Evolutionary conservation across 2,329 filamentous ascomycete species (phyloP).

Genomic region (Pseudodiploospora longispora): DNA sequence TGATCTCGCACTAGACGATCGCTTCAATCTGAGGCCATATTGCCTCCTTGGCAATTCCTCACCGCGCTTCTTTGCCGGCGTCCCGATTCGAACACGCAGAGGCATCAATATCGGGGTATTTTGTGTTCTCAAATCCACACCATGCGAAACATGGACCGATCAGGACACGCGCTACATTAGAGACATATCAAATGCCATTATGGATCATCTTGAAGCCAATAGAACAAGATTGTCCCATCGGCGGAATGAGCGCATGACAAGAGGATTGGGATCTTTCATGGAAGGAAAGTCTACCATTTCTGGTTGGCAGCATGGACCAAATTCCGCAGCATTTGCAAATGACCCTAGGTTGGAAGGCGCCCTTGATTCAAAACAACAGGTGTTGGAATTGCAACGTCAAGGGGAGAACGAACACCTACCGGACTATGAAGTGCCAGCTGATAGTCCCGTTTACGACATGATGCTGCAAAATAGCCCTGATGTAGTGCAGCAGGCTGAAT

Average conservation of each 20-base stretch:
- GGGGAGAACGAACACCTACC: no score
- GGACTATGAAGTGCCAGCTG: no score
- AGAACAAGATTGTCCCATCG: constrained; percentile 18
- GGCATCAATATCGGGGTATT: constrained; percentile 36
- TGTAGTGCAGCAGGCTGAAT: no score
- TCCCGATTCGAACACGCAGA: constrained; percentile 30
- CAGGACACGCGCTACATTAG: constrained; percentile 17
- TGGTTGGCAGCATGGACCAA: constrained; percentile 12
- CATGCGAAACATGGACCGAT: constrained; percentile 15
- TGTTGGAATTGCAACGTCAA: not conserved
- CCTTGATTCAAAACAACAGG: constrained; percentile 12
- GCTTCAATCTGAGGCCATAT: constrained; percentile 19
- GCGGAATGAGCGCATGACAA: constrained; percentile 27
- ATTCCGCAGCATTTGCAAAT: constrained; percentile 5
- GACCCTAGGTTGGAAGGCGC: constrained; percentile 8
- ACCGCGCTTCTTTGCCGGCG: constrained; percentile 31
- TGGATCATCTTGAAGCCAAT: constrained; percentile 27
- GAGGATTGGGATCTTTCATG: constrained; percentile 27
- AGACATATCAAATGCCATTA: constrained; percentile 23
- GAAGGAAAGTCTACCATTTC: constrained; percentile 23
- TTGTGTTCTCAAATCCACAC: constrained; percentile 20
- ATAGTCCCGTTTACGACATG: no score
- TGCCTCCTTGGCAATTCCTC: constrained; percentile 13
- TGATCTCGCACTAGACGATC: constrained; percentile 24
- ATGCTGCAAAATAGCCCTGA: no score